A percentile compares a stretch with the other conserved stretches of the same genome.
Evolutionary conservation across 23 red algal species (phyloP).

Genomic region (Cyanidiococcus yangmingshanensis): DNA sequence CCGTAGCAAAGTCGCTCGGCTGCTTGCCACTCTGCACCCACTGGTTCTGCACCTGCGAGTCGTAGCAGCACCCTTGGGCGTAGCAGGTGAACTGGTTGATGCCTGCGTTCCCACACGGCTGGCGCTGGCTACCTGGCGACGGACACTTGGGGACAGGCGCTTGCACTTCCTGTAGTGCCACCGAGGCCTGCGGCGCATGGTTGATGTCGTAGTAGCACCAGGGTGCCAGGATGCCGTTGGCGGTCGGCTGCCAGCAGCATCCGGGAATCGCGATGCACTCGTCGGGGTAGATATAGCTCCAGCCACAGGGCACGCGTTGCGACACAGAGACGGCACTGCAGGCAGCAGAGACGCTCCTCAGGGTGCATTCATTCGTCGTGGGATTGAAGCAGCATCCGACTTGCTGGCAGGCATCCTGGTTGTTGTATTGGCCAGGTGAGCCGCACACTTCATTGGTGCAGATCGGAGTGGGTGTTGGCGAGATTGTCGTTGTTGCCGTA

Average conservation of each 20-base stretch:
- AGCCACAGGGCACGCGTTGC: slow-evolving; percentile 9
- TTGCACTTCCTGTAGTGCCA: slow-evolving; percentile 11
- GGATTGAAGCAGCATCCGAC: slow-evolving; percentile 17
- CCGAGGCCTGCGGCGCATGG: slow-evolving; percentile 8
- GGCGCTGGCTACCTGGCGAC: not conserved
- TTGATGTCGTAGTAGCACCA: slow-evolving; percentile 13
- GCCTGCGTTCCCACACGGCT: slow-evolving; percentile 6
- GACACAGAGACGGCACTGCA: not conserved
- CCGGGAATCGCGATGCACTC: slow-evolving; percentile 13
- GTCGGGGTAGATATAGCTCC: slow-evolving; percentile 20
- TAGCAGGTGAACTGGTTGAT: slow-evolving; percentile 21
- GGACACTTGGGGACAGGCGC: not conserved
- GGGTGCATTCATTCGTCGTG: not conserved
- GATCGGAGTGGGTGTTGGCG: slow-evolving; percentile 4
- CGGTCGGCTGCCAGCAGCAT: slow-evolving; percentile 20
- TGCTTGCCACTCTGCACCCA: slow-evolving; percentile 14
- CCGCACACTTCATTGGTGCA: slow-evolving; percentile 11
- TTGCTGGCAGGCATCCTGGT: slow-evolving; percentile 16
- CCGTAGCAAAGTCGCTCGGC: not conserved
- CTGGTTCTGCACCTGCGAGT: slow-evolving; percentile 20
- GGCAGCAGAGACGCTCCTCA: not conserved
- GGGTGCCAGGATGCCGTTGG: slow-evolving; percentile 8
- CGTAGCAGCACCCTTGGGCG: slow-evolving; percentile 11
- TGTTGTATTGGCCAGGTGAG: not conserved
- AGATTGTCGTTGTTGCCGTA: not conserved